Evolutionary conservation across 2,329 filamentous ascomycete genomes (phyloP), one percentile per base, ranked within the genome.

Genomic region (Madurella fahalii): DNA sequence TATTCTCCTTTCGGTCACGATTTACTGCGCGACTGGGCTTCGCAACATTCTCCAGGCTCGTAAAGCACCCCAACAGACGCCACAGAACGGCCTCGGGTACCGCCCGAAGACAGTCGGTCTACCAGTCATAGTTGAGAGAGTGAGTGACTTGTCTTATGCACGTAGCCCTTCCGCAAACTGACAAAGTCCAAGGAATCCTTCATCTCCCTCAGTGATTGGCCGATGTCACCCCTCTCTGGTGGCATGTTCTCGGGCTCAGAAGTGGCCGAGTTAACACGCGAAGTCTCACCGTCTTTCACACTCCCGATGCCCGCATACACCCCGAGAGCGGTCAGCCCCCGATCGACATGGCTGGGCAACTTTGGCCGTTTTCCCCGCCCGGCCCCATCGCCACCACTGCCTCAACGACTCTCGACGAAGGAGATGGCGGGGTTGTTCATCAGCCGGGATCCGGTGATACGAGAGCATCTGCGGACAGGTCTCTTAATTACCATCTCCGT

Each of bases 401-500:
- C 4, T 37, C 11, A 37, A 9, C 9, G 34, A 11, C 9, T 37
- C 13, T 37, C 34, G 34, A 9, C 9, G 13, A 37, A 37, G 34
- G 34, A 37, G 34, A 4, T 37, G 13, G 34, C 34, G 11, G 13
- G 9, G 13, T 15, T 15, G 13, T 37, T 37, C 9, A 37, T 37
- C 9, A 37, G 11, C 11, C 34, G 4, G 13, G 34, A 37, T 3
- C 13, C 34, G 2, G 9, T 15, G 11, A 37, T 2, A 11, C 34
- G 34, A 37, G 34, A 4, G 11, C 34, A 37, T 12, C 34, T 37
- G 9, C 34, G 13, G 9, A 37, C 31, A 1, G 44, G 44, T 4
- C 31, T 47, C 4, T 17, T 61, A 5, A 58, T 57, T 25, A 52
- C 54, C 9, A 5, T 59, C 17, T 53, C 58, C 3, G 52, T 62